Percentiles rank a stretch among this genome's conserved stretches.
These are phyloP conservation scores for Vitis rupestris DNA, from an alignment of 164 flowering plant genomes.

Conservation along the genomic window DNA sequence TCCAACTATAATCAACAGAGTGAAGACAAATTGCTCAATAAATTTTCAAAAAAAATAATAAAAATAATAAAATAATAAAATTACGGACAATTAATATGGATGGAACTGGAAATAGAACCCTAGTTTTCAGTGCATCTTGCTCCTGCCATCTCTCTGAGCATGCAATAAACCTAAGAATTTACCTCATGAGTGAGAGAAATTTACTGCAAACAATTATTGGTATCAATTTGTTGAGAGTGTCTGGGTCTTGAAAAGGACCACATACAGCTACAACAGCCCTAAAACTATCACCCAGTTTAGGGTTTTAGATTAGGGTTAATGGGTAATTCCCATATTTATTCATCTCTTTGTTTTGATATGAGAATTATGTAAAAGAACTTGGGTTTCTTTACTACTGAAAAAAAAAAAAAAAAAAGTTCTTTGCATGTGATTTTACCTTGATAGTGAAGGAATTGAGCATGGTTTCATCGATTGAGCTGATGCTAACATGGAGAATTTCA, in stretches of 20 bases:
- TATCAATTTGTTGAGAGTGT: too few species aligned
- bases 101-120: neutral
- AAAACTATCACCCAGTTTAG: too few species aligned
- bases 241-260: too few species aligned
- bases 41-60: neutral
- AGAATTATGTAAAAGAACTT: neutral
- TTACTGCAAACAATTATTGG: too few species aligned
- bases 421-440: slow-evolving; percentile 53
- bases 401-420: neutral
- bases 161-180: too few species aligned
- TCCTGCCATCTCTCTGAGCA: too few species aligned
- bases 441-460: slow-evolving; percentile 87
- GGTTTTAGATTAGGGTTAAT: too few species aligned
- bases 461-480: slow-evolving; percentile 65
- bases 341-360: neutral
- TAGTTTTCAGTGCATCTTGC: neutral
- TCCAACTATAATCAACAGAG: neutral
- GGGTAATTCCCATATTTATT: too few species aligned
- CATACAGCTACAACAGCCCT: neutral
- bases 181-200: too few species aligned
- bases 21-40: too few species aligned
- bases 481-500: slow-evolving; percentile 71
- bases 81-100: neutral
- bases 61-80: neutral
- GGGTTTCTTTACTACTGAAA: neutral